Evolutionary conservation across 495 filamentous ascomycete genomes (phyloP).

Genomic region (Neohortaea acidophila): DNA sequence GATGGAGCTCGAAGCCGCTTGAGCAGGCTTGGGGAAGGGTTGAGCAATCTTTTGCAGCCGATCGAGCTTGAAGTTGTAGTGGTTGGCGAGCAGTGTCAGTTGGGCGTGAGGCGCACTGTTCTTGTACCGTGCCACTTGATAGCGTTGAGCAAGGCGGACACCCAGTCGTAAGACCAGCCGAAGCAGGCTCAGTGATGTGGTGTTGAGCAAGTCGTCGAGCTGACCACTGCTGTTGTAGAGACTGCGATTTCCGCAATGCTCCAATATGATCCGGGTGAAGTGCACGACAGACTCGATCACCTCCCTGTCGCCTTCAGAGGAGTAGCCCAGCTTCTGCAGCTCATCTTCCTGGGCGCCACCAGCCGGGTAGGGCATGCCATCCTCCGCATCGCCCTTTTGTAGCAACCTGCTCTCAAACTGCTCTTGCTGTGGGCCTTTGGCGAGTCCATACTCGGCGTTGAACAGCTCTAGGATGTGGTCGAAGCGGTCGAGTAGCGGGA

Average conservation of each 20-base stretch:
- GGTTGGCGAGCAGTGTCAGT: constrained; percentile 57
- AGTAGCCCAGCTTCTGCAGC: constrained; percentile 36
- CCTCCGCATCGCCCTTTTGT: constrained; percentile 34
- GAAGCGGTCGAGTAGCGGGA: constrained; percentile 84
- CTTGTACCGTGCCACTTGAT: constrained; percentile 72
- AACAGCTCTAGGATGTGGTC: constrained; percentile 73
- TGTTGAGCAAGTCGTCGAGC: constrained; percentile 74
- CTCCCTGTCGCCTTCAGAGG: constrained; percentile 57
- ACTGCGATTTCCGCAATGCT: constrained; percentile 94
- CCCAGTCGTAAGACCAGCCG: constrained; percentile 58
- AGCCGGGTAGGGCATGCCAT: constrained; percentile 9
- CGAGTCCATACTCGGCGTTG: constrained; percentile 65
- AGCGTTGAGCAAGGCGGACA: constrained; percentile 75
- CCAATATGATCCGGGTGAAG: constrained; percentile 73
- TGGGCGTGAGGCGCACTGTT: constrained; percentile 47
- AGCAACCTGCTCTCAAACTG: constrained; percentile 54
- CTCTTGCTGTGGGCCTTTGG: constrained; percentile 62
- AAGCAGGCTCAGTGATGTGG: constrained; percentile 63
- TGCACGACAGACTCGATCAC: constrained; percentile 63
- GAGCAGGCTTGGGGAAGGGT: constrained; percentile 60
- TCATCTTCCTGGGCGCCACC: constrained; percentile 10
- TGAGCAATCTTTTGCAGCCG: constrained; percentile 66
- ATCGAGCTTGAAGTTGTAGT: constrained; percentile 91
- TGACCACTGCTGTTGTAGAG: constrained; percentile 86
- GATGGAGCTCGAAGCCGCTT: constrained; percentile 25